A percentile compares a stretch with the other conserved stretches of the same genome.
Evolutionary conservation across 441 rosid species (phyloP).

Genomic region (Corymbia citriodora): DNA sequence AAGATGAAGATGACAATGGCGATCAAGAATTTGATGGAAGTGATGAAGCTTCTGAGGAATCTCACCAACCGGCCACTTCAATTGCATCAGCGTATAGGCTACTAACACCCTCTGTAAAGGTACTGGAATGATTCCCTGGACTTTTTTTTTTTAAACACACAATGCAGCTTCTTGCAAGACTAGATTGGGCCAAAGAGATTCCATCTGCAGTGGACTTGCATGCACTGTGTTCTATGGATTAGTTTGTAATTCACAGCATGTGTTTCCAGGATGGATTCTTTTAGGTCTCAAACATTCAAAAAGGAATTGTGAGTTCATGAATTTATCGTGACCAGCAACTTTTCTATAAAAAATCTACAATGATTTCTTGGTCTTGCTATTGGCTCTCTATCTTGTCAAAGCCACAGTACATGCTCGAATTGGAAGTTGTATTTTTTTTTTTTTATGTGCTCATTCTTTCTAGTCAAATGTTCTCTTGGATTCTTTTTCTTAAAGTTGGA

Average conservation of each 20-base stretch:
- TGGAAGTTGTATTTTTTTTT: neutral
- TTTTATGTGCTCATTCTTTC: neutral
- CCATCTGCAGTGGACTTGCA: neutral
- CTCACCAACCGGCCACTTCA: conserved; percentile 67
- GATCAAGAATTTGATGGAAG: conserved; percentile 61
- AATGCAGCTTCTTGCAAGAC: neutral
- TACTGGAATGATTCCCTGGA: conserved; percentile 9
- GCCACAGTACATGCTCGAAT: neutral
- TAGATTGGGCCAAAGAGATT: neutral
- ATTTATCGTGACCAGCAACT: neutral
- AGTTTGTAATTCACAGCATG: neutral
- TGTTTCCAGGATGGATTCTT: neutral
- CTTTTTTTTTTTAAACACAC: neutral
- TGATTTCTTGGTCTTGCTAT: neutral
- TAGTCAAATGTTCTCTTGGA: neutral
- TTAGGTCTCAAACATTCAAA: neutral
- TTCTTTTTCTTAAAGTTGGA: neutral
- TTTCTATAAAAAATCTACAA: neutral
- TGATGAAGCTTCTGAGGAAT: conserved; percentile 68
- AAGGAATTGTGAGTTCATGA: neutral
- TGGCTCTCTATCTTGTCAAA: neutral
- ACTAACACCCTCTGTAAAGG: conserved; percentile 98
- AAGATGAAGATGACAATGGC: conserved; percentile 50
- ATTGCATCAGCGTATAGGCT: conserved; percentile 66
- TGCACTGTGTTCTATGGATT: neutral